Evolutionary conservation across 805 yeast species (phyloP).

Genomic region (Cyberlindnera subsufficiens): DNA sequence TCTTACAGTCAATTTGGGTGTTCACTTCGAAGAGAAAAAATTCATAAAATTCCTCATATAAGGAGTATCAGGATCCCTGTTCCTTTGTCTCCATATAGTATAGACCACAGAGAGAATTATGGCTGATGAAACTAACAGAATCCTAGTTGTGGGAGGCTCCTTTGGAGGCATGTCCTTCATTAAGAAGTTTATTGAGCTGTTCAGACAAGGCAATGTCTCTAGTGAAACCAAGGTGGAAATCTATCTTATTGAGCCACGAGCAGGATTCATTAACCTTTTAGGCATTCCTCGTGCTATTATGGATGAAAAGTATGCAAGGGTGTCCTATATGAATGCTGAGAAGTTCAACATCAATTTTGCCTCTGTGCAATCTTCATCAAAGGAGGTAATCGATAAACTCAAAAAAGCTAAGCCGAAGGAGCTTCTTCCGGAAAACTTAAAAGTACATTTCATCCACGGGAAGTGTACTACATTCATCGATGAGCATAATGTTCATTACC

Average conservation of each 20-base stretch:
- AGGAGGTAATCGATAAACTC: conserved; percentile 18
- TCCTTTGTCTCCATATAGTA: no score
- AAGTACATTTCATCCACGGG: conserved; percentile 19
- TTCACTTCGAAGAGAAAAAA: no score
- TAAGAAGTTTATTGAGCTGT: conserved; percentile 16
- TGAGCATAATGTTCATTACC: conserved; percentile 14
- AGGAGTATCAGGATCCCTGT: no score
- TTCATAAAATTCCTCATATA: no score
- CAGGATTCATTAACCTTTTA: conserved; percentile 34
- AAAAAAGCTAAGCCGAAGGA: conserved; percentile 3
- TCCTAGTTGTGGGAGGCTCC: conserved; percentile 28
- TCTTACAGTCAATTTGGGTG: no score
- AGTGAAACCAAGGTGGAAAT: conserved; percentile 19
- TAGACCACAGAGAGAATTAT: not conserved
- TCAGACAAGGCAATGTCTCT: conserved; percentile 2
- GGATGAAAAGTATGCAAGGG: conserved; percentile 31
- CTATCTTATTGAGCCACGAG: conserved; percentile 33
- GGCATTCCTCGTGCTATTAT: conserved; percentile 35
- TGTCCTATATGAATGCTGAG: conserved; percentile 26
- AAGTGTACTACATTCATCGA: conserved; percentile 19
- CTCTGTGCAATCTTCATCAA: conserved; percentile 30
- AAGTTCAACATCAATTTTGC: conserved; percentile 22
- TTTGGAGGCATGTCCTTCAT: conserved; percentile 31
- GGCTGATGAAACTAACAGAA: not conserved
- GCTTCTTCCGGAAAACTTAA: conserved; percentile 12